phyloP scores from a whole-genome alignment of 2,329 filamentous ascomycete genomes.

The Claviceps sp. region DNA sequence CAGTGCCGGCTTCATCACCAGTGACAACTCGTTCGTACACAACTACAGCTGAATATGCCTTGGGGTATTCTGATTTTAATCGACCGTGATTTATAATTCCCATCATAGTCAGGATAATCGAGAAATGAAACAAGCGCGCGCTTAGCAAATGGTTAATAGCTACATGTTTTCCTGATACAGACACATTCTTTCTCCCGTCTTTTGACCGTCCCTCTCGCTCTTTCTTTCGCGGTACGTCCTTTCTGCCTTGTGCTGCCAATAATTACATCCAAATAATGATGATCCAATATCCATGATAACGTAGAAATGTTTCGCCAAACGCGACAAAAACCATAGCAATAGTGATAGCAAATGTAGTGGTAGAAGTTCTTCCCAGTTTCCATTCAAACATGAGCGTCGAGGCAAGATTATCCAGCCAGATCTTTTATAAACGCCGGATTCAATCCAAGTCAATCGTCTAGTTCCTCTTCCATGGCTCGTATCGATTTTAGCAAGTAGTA shows the following conservation, averaged over 20 bases:
- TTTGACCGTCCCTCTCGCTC: not conserved
- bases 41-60: no score
- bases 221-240: not conserved
- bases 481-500: slow-evolving; percentile 3
- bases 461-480: slow-evolving; percentile 4
- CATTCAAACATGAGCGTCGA: not conserved
- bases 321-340: not conserved
- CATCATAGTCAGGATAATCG: not conserved
- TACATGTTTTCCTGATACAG: not conserved
- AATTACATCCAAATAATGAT: not conserved
- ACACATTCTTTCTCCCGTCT: not conserved
- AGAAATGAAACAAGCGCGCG: not conserved
- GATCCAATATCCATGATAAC: not conserved
- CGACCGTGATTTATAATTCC: no score
- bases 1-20: no score
- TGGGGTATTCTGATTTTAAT: no score
- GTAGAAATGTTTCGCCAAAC: not conserved
- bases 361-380: not conserved
- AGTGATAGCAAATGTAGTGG: no score
- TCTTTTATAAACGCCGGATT: not conserved
- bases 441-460: slow-evolving; percentile 2
- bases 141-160: not conserved
- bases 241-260: not conserved
- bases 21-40: no score
- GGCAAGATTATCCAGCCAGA: not conserved